These are phyloP conservation scores for Fusarium chaquense DNA, from an alignment of 2,329 filamentous ascomycete species.

Conservation along the genomic window DNA sequence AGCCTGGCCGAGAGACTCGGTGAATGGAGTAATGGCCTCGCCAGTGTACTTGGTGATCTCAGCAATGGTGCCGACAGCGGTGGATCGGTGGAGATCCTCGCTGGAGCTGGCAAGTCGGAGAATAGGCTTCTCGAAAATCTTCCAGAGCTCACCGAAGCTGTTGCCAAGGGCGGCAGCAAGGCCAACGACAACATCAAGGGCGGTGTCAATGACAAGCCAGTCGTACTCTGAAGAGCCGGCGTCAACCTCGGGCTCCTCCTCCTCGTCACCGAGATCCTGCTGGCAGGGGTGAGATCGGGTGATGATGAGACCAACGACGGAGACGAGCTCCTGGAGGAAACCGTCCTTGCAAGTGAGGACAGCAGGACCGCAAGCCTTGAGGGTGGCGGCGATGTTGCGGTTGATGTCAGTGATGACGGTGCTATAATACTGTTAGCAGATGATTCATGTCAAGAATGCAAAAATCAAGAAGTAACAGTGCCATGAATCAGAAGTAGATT, in stretches of 20 bases:
- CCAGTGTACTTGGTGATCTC: slow-evolving; percentile 91
- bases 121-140: slow-evolving; percentile 93
- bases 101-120: slow-evolving; percentile 88
- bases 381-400: slow-evolving; percentile 88
- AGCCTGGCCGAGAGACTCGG: slow-evolving; percentile 79
- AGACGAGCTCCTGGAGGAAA: slow-evolving; percentile 80
- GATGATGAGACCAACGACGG: slow-evolving; percentile 81
- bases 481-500: slow-evolving; percentile 55
- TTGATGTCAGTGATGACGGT: slow-evolving; percentile 94
- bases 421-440: slow-evolving; percentile 66
- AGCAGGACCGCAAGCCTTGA: slow-evolving; percentile 91
- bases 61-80: slow-evolving; percentile 90
- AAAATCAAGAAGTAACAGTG: slow-evolving; percentile 45
- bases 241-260: slow-evolving; percentile 79
- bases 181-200: slow-evolving; percentile 88
- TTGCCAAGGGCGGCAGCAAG: slow-evolving; percentile 84
- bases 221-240: slow-evolving; percentile 92
- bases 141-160: slow-evolving; percentile 89
- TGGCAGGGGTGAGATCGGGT: slow-evolving; percentile 94
- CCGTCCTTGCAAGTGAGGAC: slow-evolving; percentile 77
- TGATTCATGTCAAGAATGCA: slow-evolving; percentile 30
- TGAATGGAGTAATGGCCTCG: slow-evolving; percentile 83
- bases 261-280: slow-evolving; percentile 85
- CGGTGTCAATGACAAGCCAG: slow-evolving; percentile 96
- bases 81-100: slow-evolving; percentile 88